These are phyloP conservation scores for Phytophthora pluvialis DNA, from an alignment of 352 stramenopile species.

Conservation along the genomic window DNA sequence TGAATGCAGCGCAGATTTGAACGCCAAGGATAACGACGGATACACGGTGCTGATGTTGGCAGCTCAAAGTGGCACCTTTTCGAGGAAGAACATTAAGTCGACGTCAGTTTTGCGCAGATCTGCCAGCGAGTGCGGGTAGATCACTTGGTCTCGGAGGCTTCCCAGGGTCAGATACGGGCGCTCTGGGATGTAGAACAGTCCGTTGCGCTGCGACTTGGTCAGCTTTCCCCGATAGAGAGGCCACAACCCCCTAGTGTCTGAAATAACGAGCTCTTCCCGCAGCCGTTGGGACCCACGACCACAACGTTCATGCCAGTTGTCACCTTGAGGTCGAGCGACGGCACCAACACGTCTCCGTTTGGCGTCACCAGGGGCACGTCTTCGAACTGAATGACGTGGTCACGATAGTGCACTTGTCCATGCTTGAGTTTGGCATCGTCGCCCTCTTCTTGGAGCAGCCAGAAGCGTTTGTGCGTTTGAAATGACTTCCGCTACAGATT, in stretches of 20 bases:
- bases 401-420: conserved; percentile 58
- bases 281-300: conserved; percentile 84
- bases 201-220: conserved; percentile 79
- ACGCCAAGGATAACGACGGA: no score
- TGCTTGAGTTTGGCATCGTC: conserved; percentile 64
- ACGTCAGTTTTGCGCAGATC: conserved; percentile 53
- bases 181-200: conserved; percentile 93
- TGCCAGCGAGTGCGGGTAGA: conserved; percentile 88
- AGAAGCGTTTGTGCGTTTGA: no score
- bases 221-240: conserved; percentile 78
- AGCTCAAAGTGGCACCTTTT: no score
- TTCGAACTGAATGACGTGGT: conserved; percentile 89
- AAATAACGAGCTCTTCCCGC: conserved; percentile 90
- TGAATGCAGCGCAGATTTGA: no score
- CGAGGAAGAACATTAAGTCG: conserved; percentile 74
- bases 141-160: conserved; percentile 88
- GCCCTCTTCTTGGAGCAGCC: conserved; percentile 49
- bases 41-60: no score
- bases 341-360: conserved; percentile 89
- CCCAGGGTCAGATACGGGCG: conserved; percentile 89
- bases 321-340: conserved; percentile 80
- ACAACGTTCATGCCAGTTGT: conserved; percentile 91
- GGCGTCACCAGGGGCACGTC: conserved; percentile 90
- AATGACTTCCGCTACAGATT: no score
- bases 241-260: conserved; percentile 89